Evolutionary conservation across 108 stramenopile genomes (phyloP), one percentile per base, ranked within the genome.

Genomic region (Fistulifera solaris): DNA sequence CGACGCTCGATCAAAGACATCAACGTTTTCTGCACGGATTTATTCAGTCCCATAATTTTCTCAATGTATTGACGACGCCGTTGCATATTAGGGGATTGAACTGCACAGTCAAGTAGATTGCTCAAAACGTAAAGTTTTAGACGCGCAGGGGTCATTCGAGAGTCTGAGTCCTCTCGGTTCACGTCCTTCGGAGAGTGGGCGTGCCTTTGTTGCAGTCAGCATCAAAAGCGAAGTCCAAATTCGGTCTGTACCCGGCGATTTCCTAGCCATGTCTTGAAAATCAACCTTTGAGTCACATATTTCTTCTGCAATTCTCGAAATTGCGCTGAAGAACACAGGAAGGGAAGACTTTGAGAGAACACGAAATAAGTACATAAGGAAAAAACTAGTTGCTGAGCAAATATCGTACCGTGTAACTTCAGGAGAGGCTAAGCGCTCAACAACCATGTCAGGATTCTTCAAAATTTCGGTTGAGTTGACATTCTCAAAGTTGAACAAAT

Each of bases 21-120:
- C 27, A 79, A 56, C 26, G 48, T 26, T 22, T 60, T 54, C 62
- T 74, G 78, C 1, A 55, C 59, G 10, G 46, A 45, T 23, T 42
- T 47, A 1, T 69, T 45, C 6, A 74, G 44, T 6, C 22, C 38
- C 67, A 74, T 67, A 58, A 79, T 79, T 16, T 63, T 47, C 48
- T 65, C 60, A 61, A 74, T 66, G 59, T 68, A 71, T 8, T 27
- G 25, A 45, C 67, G 65, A 40, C 78, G 62, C 0, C 51, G n/a
- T 13, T 68, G 26, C 38, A 68, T 40, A 40, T 74, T 52, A 17
- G 48, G 38, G 25, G 65, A 61, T 12, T 66, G 54, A 1, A 74
- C 66, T 4, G 73, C 69, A 41, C 58, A 68, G 40, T 63, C 66
- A 23, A 74, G 42, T 38, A 79, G 49, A 45, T 63, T 67, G 23